These are phyloP conservation scores for Trichoderma simmonsii DNA, from an alignment of 2,329 filamentous ascomycete species.

Conservation along the genomic window DNA sequence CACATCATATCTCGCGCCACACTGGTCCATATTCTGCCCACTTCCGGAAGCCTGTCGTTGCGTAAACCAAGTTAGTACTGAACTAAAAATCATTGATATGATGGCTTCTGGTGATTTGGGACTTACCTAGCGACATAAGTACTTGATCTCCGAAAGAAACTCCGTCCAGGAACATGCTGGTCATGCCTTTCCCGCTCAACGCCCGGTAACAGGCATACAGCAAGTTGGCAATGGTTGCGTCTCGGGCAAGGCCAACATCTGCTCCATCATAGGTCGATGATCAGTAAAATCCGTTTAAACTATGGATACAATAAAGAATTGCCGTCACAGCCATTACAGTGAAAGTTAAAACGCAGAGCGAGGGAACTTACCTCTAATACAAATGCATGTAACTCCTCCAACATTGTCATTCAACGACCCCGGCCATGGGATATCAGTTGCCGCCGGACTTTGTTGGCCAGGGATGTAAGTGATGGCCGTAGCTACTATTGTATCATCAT, in stretches of 20 bases:
- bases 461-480: slow-evolving; percentile 54
- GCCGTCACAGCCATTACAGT: neutral
- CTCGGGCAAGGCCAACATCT: slow-evolving; percentile 42
- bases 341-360: neutral
- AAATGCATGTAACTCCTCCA: slow-evolving; percentile 60
- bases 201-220: slow-evolving; percentile 50
- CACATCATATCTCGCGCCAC: slow-evolving; percentile 43
- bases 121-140: slow-evolving; percentile 52
- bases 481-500: slow-evolving; percentile 47
- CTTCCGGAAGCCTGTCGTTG: slow-evolving; percentile 50
- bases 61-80: neutral
- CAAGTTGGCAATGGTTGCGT: slow-evolving; percentile 51
- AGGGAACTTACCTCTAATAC: slow-evolving; percentile 48
- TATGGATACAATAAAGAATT: neutral
- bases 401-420: slow-evolving; percentile 47
- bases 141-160: slow-evolving; percentile 49
- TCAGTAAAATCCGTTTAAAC: neutral
- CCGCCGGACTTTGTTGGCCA: slow-evolving; percentile 43
- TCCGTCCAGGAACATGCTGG: slow-evolving; percentile 53
- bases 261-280: slow-evolving; percentile 19
- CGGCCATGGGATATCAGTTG: slow-evolving; percentile 56
- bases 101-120: neutral
- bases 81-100: neutral
- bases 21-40: slow-evolving; percentile 58
- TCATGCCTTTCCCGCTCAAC: slow-evolving; percentile 49